phyloP scores from a whole-genome alignment of 2,329 filamentous ascomycete genomes.

The Harringtonia lauricola region DNA sequence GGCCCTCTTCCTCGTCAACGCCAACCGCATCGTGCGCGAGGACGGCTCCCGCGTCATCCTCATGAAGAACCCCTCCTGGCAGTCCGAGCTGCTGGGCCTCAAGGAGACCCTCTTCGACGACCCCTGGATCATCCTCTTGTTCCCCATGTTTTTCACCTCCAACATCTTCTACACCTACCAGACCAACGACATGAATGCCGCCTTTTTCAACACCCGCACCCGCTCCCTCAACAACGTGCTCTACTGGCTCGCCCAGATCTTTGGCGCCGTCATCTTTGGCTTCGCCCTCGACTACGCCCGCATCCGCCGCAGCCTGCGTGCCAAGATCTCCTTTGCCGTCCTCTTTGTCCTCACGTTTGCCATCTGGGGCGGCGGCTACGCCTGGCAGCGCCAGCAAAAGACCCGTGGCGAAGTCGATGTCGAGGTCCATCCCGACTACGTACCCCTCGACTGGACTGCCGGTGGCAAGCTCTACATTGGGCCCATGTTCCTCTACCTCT shows the following conservation, averaged over 20 bases:
- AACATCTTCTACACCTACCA: constrained; percentile 80
- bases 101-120: constrained; percentile 61
- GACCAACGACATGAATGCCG: constrained; percentile 55
- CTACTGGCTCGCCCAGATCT: constrained; percentile 72
- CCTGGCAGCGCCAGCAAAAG: constrained; percentile 55
- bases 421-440: constrained; percentile 12
- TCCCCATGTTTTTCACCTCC: constrained; percentile 72
- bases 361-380: constrained; percentile 77
- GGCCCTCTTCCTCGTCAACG: constrained; percentile 59
- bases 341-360: constrained; percentile 62
- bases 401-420: constrained; percentile 28
- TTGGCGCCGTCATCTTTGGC: constrained; percentile 65
- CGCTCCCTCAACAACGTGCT: constrained; percentile 63
- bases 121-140: constrained; percentile 63
- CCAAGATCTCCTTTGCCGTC: constrained; percentile 48
- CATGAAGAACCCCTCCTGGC: constrained; percentile 86
- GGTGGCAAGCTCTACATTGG: constrained; percentile 50
- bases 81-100: constrained; percentile 65
- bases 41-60: constrained; percentile 74
- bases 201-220: constrained; percentile 63
- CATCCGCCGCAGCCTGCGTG: constrained; percentile 54
- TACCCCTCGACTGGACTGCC: constrained; percentile 51
- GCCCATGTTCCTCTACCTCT: constrained; percentile 82
- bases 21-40: constrained; percentile 58
- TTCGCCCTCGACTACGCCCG: constrained; percentile 52